Base-by-base conservation (phyloP, 768 basidiomycete species). In the Lactarius sanguifluus region DNA sequence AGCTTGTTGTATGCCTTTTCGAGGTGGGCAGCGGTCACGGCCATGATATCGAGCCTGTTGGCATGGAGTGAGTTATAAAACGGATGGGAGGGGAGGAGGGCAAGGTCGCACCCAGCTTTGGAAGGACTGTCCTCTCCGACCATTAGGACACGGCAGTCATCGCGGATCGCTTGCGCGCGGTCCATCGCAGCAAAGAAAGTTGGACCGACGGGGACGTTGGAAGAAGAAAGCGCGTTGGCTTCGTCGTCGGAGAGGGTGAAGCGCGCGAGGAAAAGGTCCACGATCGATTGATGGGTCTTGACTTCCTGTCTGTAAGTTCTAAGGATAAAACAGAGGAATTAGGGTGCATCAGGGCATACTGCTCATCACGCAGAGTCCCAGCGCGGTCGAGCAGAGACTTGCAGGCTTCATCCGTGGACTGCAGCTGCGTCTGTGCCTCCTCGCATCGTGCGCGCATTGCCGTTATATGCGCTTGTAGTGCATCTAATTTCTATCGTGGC, bases 1-100 rank as follows among this genome's bases (percentile, higher is more conserved):
- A 96, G 85, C 78, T 97, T 98, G 65, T 92, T 87, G 76, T 92
- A 96, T 2, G 89, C 96, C 70, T 91, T 87, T 74, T 98, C 95
- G 55, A 98, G 85, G 68, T 92, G 83, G 10, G 86, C 81, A 0
- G 90, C 87, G 0, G 93, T 97, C 9, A 86, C 80, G 0, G 89
- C 79, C 86, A 98, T 93, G 66, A 98, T 93, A 72, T 98, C 96
- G 55, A 92, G 77, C 3, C 96, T 97, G 38, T 65, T 18, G 10
- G 5, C 2, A 34, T 43, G 23, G 23, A 8, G 23, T 52, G 57
- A 12, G 8, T 45, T 15, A 36, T 41, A 28, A 18, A 6, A 23
- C 18, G 23, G n/a, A 20, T 50, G 32, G 56, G 45, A n/a, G 5
- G 28, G 36, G 6, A 28, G 47, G 28, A 28, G 47, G 28, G 9